A percentile compares a stretch with the other conserved stretches of the same genome.
Conservation (phyloP, 495 filamentous ascomycete genomes). For the Amniculicola lignicola region DNA sequence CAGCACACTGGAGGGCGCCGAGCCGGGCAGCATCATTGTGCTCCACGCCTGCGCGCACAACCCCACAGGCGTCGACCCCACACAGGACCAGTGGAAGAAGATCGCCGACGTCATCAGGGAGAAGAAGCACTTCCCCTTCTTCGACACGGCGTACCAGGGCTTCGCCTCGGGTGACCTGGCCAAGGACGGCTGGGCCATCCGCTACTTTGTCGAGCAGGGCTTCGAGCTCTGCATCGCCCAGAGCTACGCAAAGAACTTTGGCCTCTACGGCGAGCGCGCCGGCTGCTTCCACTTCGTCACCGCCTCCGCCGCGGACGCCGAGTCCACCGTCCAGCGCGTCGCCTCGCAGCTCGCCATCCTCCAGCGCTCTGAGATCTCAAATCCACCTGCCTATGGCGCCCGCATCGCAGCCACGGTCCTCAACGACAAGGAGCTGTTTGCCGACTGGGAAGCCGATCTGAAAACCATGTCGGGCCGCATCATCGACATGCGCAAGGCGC, state of each 20-base stretch:
- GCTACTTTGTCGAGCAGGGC: constrained; percentile 88
- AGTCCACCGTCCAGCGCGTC: constrained; percentile 61
- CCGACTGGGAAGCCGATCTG: constrained; percentile 92
- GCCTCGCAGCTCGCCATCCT: constrained; percentile 88
- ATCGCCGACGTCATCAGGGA: constrained; percentile 70
- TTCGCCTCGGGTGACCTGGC: constrained; percentile 90
- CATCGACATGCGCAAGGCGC: constrained; percentile 74
- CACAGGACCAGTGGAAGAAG: constrained; percentile 88
- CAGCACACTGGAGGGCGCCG: constrained; percentile 61
- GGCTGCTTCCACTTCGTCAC: constrained; percentile 96
- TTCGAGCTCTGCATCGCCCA: constrained; percentile 96
- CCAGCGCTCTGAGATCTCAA: constrained; percentile 94
- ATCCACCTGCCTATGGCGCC: constrained; percentile 91
- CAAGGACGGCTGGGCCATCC: constrained; percentile 83
- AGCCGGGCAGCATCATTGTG: constrained; percentile 77
- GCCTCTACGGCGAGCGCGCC: constrained; percentile 92
- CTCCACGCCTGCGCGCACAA: constrained; percentile 98
- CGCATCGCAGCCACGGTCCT: constrained; percentile 78
- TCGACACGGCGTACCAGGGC: constrained; percentile 96
- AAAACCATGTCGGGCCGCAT: constrained; percentile 93
- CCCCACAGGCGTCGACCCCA: constrained; percentile 95
- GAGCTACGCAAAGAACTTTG: constrained; percentile 98
- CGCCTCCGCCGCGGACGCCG: constrained; percentile 62
- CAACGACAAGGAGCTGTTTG: constrained; percentile 78
- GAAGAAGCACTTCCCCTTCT: constrained; percentile 93